Base-by-base conservation (phyloP, 805 yeast genomes). In the Schwanniomyces yamadae region DNA sequence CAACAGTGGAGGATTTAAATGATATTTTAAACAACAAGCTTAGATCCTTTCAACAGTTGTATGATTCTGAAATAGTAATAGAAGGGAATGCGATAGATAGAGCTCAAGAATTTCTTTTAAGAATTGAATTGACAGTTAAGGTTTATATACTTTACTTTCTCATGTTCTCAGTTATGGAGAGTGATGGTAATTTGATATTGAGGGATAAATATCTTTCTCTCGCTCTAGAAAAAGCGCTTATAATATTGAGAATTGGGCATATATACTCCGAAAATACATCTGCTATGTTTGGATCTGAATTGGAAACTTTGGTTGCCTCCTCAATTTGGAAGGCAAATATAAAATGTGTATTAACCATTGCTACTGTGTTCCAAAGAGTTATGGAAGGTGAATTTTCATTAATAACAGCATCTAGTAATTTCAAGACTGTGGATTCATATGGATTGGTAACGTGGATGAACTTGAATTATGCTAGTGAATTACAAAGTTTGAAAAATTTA, bases 171-270 rank as follows among this genome's bases (percentile, higher is more conserved):
- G 16, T 16, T 7, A 32, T 38, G 11, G 30, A 29, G 4, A 18
- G 21, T 6, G 23, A 28, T 16, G 13, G 23, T 82, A 81, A 50
- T 74, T 73, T 41, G 71, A 81, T 44, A 3, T 18, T 15, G 12
- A 16, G 16, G 10, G 29, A 23, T 2, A 29, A 35, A 19, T 30
- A 23, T 15, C 24, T 35, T 23, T 14, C 34, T 17, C 17, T 23
- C 9, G 33, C 30, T 11, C 20, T 35, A 18, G 38, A 35, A 30
- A 23, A 29, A 13, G 38, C 20, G 3, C 13, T 35, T 6, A 23
- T 35, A 2, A 28, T 35, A 11, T 19, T 29, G 12, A 28, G 19
- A 23, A 28, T 29, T 7, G 33, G 27, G 17, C 10, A 15, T 10
- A 36, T 30, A 19, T 39, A 15, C 23, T 22, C 39, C 3, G 26